A percentile compares a stretch with the other conserved stretches of the same genome.
Evolutionary conservation across 2,329 filamentous ascomycete genomes (phyloP).

Genomic region (Stemphylium lycopersici): DNA sequence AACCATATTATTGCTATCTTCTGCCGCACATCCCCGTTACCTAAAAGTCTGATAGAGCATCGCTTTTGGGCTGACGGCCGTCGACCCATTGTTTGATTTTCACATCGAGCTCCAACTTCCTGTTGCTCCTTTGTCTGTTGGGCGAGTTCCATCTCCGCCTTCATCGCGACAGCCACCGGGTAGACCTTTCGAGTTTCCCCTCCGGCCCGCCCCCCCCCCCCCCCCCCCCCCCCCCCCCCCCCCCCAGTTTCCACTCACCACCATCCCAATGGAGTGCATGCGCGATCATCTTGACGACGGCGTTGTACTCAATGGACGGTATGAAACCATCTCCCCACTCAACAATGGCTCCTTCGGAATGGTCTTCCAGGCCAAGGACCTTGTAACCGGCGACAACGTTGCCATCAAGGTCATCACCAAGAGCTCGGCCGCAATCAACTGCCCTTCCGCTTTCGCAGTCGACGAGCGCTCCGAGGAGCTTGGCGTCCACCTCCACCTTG

Average conservation of each 20-base stretch:
- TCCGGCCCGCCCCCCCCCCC: slow-evolving; percentile 36
- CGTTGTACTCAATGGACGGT: slow-evolving; percentile 85
- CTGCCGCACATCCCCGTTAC: slow-evolving; percentile 31
- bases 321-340: slow-evolving; percentile 88
- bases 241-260: slow-evolving; percentile 23
- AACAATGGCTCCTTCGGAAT: slow-evolving; percentile 99
- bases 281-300: slow-evolving; percentile 80
- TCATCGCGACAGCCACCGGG: slow-evolving; percentile 38
- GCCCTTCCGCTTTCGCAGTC: slow-evolving; percentile 69
- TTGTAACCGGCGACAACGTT: slow-evolving; percentile 76
- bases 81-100: slow-evolving; percentile 45
- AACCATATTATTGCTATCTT: slow-evolving; percentile 47
- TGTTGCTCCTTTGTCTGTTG: slow-evolving; percentile 30
- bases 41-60: slow-evolving; percentile 49
- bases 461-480: slow-evolving; percentile 86
- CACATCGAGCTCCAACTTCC: slow-evolving; percentile 32
- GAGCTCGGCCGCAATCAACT: slow-evolving; percentile 65
- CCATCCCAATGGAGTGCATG: slow-evolving; percentile 77
- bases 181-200: slow-evolving; percentile 45
- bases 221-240: slow-evolving; percentile 33
- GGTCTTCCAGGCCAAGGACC: slow-evolving; percentile 92
- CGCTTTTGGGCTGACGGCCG: slow-evolving; percentile 42
- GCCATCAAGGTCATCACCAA: slow-evolving; percentile 98
- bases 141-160: slow-evolving; percentile 22
- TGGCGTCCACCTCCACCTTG: slow-evolving; percentile 78